Conservation (phyloP, 2,329 filamentous ascomycete species). For the Blastomyces emzantsi region DNA sequence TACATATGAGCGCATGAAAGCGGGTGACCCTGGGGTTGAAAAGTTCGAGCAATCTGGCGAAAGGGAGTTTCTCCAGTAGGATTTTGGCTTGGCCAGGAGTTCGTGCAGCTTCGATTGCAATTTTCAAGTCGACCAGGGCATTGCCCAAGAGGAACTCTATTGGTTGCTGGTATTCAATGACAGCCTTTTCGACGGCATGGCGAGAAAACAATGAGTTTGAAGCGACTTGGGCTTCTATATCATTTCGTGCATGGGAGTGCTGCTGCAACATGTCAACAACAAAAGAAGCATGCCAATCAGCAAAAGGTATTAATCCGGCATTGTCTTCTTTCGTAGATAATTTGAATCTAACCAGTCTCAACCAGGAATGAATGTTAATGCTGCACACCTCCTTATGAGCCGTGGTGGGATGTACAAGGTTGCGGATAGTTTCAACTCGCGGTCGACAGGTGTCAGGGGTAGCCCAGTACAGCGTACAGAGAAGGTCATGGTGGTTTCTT, state of each 20-base stretch:
- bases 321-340: slow-evolving; percentile 44
- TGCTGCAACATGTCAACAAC: slow-evolving; percentile 45
- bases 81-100: slow-evolving; percentile 34
- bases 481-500: slow-evolving; percentile 53
- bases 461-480: slow-evolving; percentile 52
- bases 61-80: slow-evolving; percentile 38
- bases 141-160: slow-evolving; percentile 48
- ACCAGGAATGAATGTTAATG: slow-evolving; percentile 50
- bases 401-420: slow-evolving; percentile 47
- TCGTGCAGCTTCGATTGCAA: slow-evolving; percentile 37
- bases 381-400: slow-evolving; percentile 53
- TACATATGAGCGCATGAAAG: slow-evolving; percentile 39
- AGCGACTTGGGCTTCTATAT: slow-evolving; percentile 47
- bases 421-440: slow-evolving; percentile 42
- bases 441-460: slow-evolving; percentile 47
- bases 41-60: slow-evolving; percentile 42
- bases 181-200: slow-evolving; percentile 43
- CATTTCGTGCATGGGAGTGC: slow-evolving; percentile 47
- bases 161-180: slow-evolving; percentile 49
- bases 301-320: slow-evolving; percentile 40
- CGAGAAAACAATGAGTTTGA: slow-evolving; percentile 35
- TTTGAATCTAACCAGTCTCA: slow-evolving; percentile 49
- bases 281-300: slow-evolving; percentile 48
- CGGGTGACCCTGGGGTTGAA: slow-evolving; percentile 43
- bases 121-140: slow-evolving; percentile 43